Percentiles rank a stretch among this genome's conserved stretches.
These are phyloP conservation scores for Vaccinium myrtillus DNA, from an alignment of 148 eudicot genomes.

Conservation along the genomic window DNA sequence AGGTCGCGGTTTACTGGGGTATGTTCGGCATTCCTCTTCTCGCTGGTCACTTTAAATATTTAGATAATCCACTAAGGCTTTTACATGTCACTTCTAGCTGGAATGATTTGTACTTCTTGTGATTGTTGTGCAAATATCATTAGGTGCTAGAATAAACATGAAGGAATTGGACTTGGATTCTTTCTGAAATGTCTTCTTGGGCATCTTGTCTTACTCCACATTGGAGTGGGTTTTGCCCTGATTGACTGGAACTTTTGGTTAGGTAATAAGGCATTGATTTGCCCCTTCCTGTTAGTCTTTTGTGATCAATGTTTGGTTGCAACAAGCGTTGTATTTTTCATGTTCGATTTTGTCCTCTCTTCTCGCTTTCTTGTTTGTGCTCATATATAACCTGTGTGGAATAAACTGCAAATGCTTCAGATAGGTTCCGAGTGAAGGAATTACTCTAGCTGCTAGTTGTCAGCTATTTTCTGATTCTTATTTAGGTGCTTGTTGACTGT, in stretches of 20 bases:
- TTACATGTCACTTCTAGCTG: neutral
- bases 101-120: neutral
- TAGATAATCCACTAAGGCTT: neutral
- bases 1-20: conserved; percentile 91
- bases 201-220: neutral
- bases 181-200: neutral
- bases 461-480: neutral
- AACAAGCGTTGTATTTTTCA: neutral
- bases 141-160: neutral
- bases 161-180: neutral
- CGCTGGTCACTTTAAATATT: neutral
- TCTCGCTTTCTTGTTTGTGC: neutral
- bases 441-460: neutral
- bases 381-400: neutral
- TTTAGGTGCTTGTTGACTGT: neutral
- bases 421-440: neutral
- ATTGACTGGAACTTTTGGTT: neutral
- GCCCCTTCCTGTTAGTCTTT: neutral
- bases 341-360: too few species aligned
- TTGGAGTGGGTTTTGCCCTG: neutral
- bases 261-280: neutral
- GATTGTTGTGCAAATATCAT: neutral
- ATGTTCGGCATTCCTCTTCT: conserved; percentile 27
- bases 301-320: neutral
- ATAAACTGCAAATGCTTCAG: conserved; percentile 6